Percentiles rank a stretch among this genome's conserved stretches.
phyloP scores from a whole-genome alignment of 441 rosid genomes.

The Jatropha podagrica region DNA sequence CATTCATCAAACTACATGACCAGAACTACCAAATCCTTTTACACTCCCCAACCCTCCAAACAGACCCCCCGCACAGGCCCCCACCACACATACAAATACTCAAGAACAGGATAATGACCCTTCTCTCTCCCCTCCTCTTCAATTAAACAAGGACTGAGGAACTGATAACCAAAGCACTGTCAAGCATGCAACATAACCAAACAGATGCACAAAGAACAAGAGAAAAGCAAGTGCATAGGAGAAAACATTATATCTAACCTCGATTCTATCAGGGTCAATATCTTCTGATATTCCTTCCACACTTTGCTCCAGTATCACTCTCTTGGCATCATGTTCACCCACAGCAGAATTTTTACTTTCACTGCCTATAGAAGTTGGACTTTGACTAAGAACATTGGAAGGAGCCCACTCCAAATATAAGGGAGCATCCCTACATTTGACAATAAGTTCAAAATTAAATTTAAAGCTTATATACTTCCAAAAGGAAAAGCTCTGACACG shows the following conservation, averaged over 20 bases:
- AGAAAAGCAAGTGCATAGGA: neutral
- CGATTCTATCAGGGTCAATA: slow-evolving; percentile 75
- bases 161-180: neutral
- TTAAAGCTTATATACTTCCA: neutral
- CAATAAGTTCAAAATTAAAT: slow-evolving; percentile 4
- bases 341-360: slow-evolving; percentile 40
- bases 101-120: neutral
- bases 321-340: slow-evolving; percentile 62
- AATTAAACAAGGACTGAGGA: neutral
- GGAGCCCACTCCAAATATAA: slow-evolving; percentile 98
- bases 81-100: too few species aligned
- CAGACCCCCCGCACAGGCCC: too few species aligned
- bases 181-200: neutral
- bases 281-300: slow-evolving; percentile 64
- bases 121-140: neutral
- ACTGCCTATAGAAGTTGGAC: slow-evolving; percentile 33
- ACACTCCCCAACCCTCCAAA: neutral
- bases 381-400: slow-evolving; percentile 54
- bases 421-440: slow-evolving; percentile 72
- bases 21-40: neutral
- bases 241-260: slow-evolving; percentile 43
- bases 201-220: neutral
- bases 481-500: neutral
- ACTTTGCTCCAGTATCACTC: slow-evolving; percentile 59
- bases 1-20: neutral